Percentiles rank a stretch among this genome's conserved stretches.
Conservation (phyloP, 495 filamentous ascomycete genomes). For the Polyplosphaeria fusca region DNA sequence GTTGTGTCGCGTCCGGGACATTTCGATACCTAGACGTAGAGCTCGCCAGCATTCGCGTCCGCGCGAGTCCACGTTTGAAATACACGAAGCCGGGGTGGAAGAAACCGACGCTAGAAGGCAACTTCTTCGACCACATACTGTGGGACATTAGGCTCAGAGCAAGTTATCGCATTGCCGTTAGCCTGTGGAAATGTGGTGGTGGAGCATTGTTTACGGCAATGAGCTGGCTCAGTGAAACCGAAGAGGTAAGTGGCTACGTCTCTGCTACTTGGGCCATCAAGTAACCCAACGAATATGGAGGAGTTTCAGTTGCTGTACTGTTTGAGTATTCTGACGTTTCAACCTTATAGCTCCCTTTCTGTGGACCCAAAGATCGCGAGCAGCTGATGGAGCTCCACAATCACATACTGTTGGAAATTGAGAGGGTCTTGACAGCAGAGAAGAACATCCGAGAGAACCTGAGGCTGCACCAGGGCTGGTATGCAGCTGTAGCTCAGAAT, state of each 20-base stretch:
- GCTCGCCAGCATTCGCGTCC: conserved; percentile 6
- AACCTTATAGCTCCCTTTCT: background rate
- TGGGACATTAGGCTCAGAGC: conserved; percentile 22
- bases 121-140: background rate
- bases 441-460: background rate
- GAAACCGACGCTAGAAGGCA: background rate
- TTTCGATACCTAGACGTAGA: background rate
- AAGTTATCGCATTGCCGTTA: conserved; percentile 31
- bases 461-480: no score
- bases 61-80: background rate
- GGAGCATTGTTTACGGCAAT: conserved; percentile 34
- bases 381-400: conserved; percentile 3
- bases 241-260: no score
- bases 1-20: background rate
- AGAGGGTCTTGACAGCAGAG: conserved; percentile 5
- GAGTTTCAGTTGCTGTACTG: no score
- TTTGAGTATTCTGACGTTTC: no score
- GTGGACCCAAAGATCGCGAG: background rate
- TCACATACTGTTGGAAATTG: conserved; percentile 1
- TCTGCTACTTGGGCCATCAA: no score
- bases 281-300: no score
- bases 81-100: background rate
- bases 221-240: conserved; percentile 26
- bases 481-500: no score
- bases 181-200: conserved; percentile 37